Evolutionary conservation across 306 rosid species (phyloP), one percentile per base, ranked within the genome.

Genomic region (Astragalus membranaceus): DNA sequence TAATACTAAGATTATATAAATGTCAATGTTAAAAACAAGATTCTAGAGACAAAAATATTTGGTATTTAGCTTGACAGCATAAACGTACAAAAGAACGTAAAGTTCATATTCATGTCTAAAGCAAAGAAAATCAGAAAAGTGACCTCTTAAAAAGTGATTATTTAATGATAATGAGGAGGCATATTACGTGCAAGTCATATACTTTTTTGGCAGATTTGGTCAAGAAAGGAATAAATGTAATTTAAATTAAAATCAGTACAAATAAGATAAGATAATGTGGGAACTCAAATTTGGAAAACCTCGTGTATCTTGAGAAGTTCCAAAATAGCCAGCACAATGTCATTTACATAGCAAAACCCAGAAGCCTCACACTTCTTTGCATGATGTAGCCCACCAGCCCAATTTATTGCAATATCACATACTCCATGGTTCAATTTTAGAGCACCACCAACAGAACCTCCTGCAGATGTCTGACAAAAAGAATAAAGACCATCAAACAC

Each of bases 301-400:
- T 78, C 83, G 1, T 82, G 86, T 10, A 74, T 68, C 68, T 82
- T 82, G 69, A 82, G 86, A 37, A 82, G 86, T 72, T 82, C 86
- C 73, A 82, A 55, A 70, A 82, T 82, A 14, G 73, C 86, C 64
- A 82, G 74, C 61, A 82, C 86, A 64, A 82, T 82, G 70, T 82
- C 86, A 51, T 82, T 82, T 9, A 81, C 85, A 49, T 81, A 81
- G 70, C 85, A 77, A 44, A 81, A 81, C 43, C 86, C 86, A 56
- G 86, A 82, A 42, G 86, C 86, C 80, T 82, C 86, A 4, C 83
- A 78, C 75, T 82, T 82, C 69, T 82, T 78, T 10, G 86, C 86
- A 64, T 82, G 86, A 75, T 82, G 86, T 23, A 82, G 70, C 35
- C 86, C 86, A 64, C 86, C 83, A 59, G 86, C 67, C 86, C 86